Base-by-base conservation (phyloP, 768 basidiomycete genomes). In the Boletus bicolor region DNA sequence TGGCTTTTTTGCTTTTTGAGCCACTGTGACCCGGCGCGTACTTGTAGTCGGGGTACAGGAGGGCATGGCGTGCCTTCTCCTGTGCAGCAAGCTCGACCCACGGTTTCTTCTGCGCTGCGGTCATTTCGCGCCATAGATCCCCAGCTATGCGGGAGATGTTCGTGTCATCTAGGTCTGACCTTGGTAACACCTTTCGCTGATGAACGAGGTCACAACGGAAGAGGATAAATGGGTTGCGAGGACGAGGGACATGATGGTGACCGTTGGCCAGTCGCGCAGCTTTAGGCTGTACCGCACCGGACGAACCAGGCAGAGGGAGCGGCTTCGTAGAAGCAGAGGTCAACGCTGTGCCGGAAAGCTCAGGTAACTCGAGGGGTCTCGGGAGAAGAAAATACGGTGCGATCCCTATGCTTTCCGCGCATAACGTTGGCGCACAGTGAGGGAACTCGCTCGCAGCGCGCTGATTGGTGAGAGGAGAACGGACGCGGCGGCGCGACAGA, bases 151-250 rank as follows among this genome's bases (percentile, higher is more conserved):
- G 78, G 4, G 82, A 84, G 51, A 90, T 79, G 61, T 87, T 86
- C 55, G 83, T 80, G 65, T 89, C 86, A 61, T 89, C 81, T 15
- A 76, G 76, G 67, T 87, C 84, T 3, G 83, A 79, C 41, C 74
- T 70, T 10, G 74, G 66, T 0, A 85, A 82, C 45, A 81, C 75
- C 57, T 82, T 78, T 51, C 82, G 77, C 58, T 86, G 82, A 49
- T 82, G 78, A 15, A 87, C 83, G 51, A 88, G 83, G 65, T 89
- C 82, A 65, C 82, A 87, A 41, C 89, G 80, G 67, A 89, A 91
- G 58, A 91, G 79, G 60, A 91, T 89, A 72, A 91, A 91, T 0
- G 88, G 84, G 68, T 91, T 91, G 15, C 84, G 76, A 0, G 88
- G 87, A 28, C 89, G 82, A 17, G 85, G 84, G 38, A 89, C 79